Conservation (phyloP, 495 filamentous ascomycete species). For the Darksidea phi region DNA sequence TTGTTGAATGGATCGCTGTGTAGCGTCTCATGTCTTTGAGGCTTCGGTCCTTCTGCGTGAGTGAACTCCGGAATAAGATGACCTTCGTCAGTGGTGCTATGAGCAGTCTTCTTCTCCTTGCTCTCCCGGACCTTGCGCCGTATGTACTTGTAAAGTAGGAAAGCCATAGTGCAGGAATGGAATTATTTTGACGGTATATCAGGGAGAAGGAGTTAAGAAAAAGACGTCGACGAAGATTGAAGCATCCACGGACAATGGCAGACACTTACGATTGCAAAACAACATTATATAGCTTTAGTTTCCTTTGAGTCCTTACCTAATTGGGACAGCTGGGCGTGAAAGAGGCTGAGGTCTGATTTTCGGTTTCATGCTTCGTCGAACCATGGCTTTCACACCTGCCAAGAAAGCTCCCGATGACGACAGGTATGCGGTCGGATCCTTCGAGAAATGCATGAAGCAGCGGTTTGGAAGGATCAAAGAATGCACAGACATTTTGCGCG, state of each 20-base stretch:
- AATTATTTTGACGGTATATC: no score
- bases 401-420: no score
- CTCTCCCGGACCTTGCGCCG: constrained; percentile 7
- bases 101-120: background rate
- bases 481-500: no score
- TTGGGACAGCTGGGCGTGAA: constrained; percentile 2
- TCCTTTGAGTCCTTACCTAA: background rate
- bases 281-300: background rate
- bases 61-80: constrained; percentile 14
- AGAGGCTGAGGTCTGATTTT: background rate
- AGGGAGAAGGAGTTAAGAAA: background rate
- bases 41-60: background rate
- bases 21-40: background rate
- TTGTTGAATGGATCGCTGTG: background rate
- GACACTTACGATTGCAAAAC: background rate
- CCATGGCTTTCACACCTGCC: background rate
- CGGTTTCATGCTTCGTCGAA: background rate
- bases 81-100: constrained; percentile 7
- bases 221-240: background rate
- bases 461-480: no score
- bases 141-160: constrained; percentile 28
- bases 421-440: no score
- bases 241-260: background rate
- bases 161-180: constrained; percentile 28
- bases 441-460: no score